A percentile compares a stretch with the other conserved stretches of the same genome.
Evolutionary conservation across 2,329 filamentous ascomycete species (phyloP).

Genomic region (Scytalidium sp.): DNA sequence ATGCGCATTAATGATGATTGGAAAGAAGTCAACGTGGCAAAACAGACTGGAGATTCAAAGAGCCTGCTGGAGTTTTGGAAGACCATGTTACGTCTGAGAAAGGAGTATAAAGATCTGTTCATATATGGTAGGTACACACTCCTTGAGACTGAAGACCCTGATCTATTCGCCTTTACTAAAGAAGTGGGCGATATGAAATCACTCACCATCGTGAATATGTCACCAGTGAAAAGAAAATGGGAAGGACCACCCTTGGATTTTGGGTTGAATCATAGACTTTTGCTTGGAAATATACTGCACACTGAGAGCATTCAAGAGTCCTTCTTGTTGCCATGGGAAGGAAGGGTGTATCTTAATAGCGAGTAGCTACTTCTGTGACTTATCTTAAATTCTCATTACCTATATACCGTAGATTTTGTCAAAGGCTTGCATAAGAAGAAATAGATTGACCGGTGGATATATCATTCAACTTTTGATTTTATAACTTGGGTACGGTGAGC

Average conservation of each 20-base stretch:
- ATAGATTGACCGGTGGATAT: too few relatives aligned
- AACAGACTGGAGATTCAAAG: constrained; percentile 35
- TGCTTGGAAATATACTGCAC: background rate
- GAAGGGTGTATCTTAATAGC: background rate
- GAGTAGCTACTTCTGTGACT: too few relatives aligned
- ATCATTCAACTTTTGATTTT: too few relatives aligned
- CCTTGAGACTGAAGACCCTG: constrained; percentile 44
- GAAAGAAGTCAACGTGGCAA: constrained; percentile 51
- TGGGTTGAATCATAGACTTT: background rate
- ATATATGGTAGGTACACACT: constrained; percentile 63
- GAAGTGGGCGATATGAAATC: background rate
- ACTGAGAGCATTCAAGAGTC: background rate
- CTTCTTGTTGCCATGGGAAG: background rate
- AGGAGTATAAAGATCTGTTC: constrained; percentile 55
- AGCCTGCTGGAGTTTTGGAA: constrained; percentile 27
- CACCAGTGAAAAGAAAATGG: background rate
- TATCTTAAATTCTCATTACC: too few relatives aligned
- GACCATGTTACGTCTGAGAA: constrained; percentile 22
- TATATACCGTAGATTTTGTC: too few relatives aligned
- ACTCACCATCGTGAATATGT: background rate
- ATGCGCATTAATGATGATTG: constrained; percentile 58
- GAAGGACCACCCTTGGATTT: background rate
- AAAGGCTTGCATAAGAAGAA: too few relatives aligned
- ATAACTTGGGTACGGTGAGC: too few relatives aligned
- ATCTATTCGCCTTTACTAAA: constrained; percentile 51